A percentile compares a stretch with the other conserved stretches of the same genome.
phyloP scores from a whole-genome alignment of 2,329 filamentous ascomycete species.

The Drechslerella stenobrocha region DNA sequence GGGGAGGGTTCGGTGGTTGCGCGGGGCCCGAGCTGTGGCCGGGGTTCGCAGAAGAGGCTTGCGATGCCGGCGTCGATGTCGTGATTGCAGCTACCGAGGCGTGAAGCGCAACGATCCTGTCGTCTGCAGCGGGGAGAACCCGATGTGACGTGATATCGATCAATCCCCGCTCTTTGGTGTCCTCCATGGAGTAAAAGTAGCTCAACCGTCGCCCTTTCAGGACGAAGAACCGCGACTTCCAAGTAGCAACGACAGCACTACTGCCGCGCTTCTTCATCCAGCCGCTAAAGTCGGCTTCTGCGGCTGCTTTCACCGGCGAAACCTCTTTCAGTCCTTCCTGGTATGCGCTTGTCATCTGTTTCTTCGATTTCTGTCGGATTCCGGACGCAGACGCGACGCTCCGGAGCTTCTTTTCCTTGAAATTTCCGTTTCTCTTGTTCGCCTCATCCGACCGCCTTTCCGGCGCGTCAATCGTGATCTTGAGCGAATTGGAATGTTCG shows the following conservation, averaged over 20 bases:
- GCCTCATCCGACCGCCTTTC: slow-evolving; percentile 42
- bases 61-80: slow-evolving; percentile 63
- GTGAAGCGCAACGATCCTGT: slow-evolving; percentile 85
- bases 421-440: slow-evolving; percentile 30
- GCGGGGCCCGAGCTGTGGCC: slow-evolving; percentile 53
- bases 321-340: slow-evolving; percentile 81
- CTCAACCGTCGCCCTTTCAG: slow-evolving; percentile 86
- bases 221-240: slow-evolving; percentile 96
- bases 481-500: slow-evolving; percentile 37
- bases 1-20: slow-evolving; percentile 57
- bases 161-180: slow-evolving; percentile 88
- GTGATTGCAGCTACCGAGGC: slow-evolving; percentile 89
- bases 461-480: slow-evolving; percentile 34
- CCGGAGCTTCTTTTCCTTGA: slow-evolving; percentile 39
- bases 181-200: slow-evolving; percentile 94
- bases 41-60: slow-evolving; percentile 59
- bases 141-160: slow-evolving; percentile 98
- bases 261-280: slow-evolving; percentile 99
- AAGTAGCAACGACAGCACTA: slow-evolving; percentile 85
- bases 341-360: slow-evolving; percentile 86
- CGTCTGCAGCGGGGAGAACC: slow-evolving; percentile 90
- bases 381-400: slow-evolving; percentile 43
- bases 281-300: slow-evolving; percentile 85
- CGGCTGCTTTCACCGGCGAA: slow-evolving; percentile 77
- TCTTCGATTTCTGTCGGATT: slow-evolving; percentile 72